A percentile compares a stretch with the other conserved stretches of the same genome.
phyloP scores from a whole-genome alignment of 2,329 filamentous ascomycete species.

The Diatrype stigma region DNA sequence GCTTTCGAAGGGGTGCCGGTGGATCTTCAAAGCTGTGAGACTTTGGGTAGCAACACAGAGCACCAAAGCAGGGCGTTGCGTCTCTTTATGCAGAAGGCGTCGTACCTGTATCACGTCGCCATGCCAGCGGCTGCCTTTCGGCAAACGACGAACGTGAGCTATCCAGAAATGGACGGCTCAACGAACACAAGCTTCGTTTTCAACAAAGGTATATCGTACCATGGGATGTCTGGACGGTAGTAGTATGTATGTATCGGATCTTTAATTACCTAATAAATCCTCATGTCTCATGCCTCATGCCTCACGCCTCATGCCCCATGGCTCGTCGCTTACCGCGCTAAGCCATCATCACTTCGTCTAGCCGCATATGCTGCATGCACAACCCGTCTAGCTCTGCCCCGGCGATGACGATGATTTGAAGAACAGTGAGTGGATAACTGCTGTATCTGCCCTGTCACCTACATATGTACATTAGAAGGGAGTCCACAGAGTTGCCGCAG shows the following conservation, averaged over 20 bases:
- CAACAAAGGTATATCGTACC: not conserved
- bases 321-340: not conserved
- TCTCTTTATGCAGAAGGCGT: conserved; percentile 12
- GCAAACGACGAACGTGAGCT: conserved; percentile 11
- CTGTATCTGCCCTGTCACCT: not conserved
- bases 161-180: conserved; percentile 3
- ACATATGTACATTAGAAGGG: not conserved
- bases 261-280: not conserved
- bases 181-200: not conserved
- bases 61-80: conserved; percentile 9
- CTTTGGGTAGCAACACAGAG: conserved; percentile 27
- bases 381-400: not conserved
- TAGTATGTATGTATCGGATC: no score
- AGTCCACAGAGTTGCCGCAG: not conserved
- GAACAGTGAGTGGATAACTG: not conserved
- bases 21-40: conserved; percentile 18
- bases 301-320: no score
- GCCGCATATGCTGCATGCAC: not conserved
- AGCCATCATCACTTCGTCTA: not conserved
- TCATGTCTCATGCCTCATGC: not conserved
- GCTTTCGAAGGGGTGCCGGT: conserved; percentile 9
- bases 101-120: conserved; percentile 13
- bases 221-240: not conserved
- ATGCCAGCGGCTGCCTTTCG: conserved; percentile 13
- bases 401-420: not conserved